Conservation (phyloP, 1,284 basidiomycete species). For the Tremellales sp. region DNA sequence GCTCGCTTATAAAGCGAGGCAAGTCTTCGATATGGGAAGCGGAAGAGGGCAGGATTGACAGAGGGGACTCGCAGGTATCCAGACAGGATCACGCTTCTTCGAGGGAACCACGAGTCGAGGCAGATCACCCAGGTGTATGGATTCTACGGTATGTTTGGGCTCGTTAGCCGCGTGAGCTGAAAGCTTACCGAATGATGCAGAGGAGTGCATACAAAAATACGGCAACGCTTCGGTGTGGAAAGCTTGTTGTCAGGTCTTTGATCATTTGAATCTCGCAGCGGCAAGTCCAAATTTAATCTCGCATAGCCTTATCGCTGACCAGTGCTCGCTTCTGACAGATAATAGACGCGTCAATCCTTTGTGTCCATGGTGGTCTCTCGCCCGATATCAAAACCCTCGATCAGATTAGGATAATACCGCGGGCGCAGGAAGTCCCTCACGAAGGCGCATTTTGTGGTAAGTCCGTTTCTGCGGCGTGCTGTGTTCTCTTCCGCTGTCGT, state of each 20-base stretch:
- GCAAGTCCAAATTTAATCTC: conserved; percentile 53
- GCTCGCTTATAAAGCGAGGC: conserved; percentile 87
- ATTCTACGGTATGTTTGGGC: conserved; percentile 74
- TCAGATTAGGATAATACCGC: conserved; percentile 83
- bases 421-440: conserved; percentile 93
- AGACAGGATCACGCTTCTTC: conserved; percentile 80
- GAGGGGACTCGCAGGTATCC: conserved; percentile 63
- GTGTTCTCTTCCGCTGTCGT: too few relatives aligned
- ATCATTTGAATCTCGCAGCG: conserved; percentile 88
- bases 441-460: conserved; percentile 94
- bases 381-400: conserved; percentile 89
- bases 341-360: conserved; percentile 84
- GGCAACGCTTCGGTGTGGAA: conserved; percentile 93
- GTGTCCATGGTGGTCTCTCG: conserved; percentile 88
- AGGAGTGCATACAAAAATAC: conserved; percentile 96
- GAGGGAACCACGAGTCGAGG: conserved; percentile 92
- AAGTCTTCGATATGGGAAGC: conserved; percentile 20
- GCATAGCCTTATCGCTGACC: not conserved
- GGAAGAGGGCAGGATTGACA: conserved; percentile 1
- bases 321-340: conserved; percentile 56
- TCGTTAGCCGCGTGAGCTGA: not conserved
- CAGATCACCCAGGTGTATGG: conserved; percentile 98
- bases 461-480: conserved; percentile 38
- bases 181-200: conserved; percentile 50
- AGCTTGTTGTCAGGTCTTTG: conserved; percentile 91